Base-by-base conservation (phyloP, 768 basidiomycete species). In the Macrolepiota albuminosa region DNA sequence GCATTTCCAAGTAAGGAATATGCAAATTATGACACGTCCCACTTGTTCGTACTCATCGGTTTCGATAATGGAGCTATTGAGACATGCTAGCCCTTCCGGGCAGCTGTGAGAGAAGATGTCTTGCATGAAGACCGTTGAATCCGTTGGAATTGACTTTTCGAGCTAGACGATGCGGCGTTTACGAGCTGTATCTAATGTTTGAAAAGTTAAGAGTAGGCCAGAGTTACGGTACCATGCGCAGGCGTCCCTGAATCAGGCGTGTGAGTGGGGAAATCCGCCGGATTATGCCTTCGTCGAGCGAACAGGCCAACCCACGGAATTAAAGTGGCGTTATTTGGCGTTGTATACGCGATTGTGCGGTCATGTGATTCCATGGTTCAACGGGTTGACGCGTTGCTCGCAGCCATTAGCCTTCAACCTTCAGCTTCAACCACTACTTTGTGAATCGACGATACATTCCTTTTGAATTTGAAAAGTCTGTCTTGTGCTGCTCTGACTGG, bases 301-400 rank as follows among this genome's bases (percentile, higher is more conserved):
- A 40, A 2, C 39, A 39, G 31, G 16, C 31, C 31, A 31, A 10
- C 21, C 42, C 42, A n/a, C 7, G 1, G 14, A 5, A 2, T 37
- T 13, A 13, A 26, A 18, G 43, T 58, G 60, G 54, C 63, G 62
- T 53, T 65, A 29, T 62, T 64, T 67, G 64, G 61, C 36, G 18
- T 7, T 63, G 46, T 65, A 61, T 65, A 53, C 51, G 50, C 36
- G 64, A 56, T 63, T 51, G 56, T 45, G 36, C 61, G 62, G 53
- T 61, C 66, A 67, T 59, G 61, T 67, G 66, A 49, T 56, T n/a
- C 8, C 16, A 24, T 39, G 48, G 40, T 42, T 52, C 24, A 36
- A 52, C 36, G 21, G 10, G 6, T 36, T 49, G 42, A 33, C 45
- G 52, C 26, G 37, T 6, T 48, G 45, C 54, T 16, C 54, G 11